These are phyloP conservation scores for Calvatia gigantea DNA, from an alignment of 768 basidiomycete genomes.

Conservation along the genomic window DNA sequence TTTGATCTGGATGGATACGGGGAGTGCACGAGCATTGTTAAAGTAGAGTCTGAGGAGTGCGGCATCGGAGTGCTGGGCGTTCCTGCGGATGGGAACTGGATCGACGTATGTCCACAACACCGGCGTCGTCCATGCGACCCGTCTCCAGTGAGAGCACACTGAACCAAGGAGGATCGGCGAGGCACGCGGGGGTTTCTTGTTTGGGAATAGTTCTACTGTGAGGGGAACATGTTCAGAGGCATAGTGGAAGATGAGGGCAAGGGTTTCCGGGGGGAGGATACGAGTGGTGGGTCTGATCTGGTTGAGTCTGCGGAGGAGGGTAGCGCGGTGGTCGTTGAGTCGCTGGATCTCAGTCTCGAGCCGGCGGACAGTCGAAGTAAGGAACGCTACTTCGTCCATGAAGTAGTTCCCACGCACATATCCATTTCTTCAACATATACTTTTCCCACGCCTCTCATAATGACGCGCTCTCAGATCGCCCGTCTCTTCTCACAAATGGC, in stretches of 20 bases:
- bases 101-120: background rate
- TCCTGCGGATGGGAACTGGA: conserved; percentile 1
- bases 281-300: background rate
- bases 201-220: background rate
- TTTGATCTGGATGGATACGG: conserved; percentile 7
- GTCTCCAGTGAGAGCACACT: conserved; percentile 5
- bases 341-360: background rate
- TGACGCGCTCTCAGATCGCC: background rate
- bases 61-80: background rate
- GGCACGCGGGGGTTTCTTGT: background rate
- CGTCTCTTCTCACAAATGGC: conserved; percentile 23
- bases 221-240: background rate
- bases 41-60: conserved; percentile 9
- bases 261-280: conserved; percentile 7
- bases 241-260: conserved; percentile 2
- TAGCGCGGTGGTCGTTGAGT: background rate
- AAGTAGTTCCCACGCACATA: background rate
- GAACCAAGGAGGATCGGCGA: background rate
- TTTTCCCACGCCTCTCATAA: background rate
- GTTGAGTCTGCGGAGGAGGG: conserved; percentile 7
- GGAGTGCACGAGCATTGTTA: conserved; percentile 5
- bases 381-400: conserved; percentile 1
- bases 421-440: background rate
- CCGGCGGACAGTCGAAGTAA: conserved; percentile 2
- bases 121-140: background rate